A percentile compares a stretch with the other conserved stretches of the same genome.
Conservation (phyloP, 2,329 filamentous ascomycete species). For the Colletotrichum falcatum region DNA sequence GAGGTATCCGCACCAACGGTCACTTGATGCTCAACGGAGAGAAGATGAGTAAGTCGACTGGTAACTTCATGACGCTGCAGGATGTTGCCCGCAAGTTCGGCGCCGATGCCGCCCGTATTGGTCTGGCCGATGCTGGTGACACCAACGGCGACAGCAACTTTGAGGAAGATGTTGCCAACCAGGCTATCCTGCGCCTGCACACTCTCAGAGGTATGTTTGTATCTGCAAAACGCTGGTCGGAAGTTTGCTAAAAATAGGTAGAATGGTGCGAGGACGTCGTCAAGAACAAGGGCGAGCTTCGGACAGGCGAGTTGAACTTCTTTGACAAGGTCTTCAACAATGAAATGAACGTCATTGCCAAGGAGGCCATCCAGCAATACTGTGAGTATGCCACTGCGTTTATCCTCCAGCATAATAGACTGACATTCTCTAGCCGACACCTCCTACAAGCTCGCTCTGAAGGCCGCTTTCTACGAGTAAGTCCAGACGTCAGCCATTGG, state of each 20-base stretch:
- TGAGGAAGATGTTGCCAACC: slow-evolving; percentile 93
- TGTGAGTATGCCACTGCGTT: not conserved
- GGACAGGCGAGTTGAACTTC: slow-evolving; percentile 82
- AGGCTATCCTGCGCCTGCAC: slow-evolving; percentile 87
- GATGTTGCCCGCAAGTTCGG: slow-evolving; percentile 93
- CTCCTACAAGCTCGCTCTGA: slow-evolving; percentile 77
- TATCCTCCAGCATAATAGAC: not conserved
- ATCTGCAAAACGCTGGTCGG: not conserved
- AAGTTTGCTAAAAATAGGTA: slow-evolving; percentile 21
- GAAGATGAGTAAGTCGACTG: slow-evolving; percentile 98
- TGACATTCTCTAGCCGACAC: slow-evolving; percentile 32
- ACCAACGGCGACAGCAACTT: slow-evolving; percentile 97
- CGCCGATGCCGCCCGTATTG: slow-evolving; percentile 90
- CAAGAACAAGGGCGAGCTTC: slow-evolving; percentile 76
- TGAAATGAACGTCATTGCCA: slow-evolving; percentile 87
- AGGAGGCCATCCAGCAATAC: slow-evolving; percentile 84
- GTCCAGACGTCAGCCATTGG: not conserved
- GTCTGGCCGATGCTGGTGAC: slow-evolving; percentile 93
- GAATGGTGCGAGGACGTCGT: slow-evolving; percentile 93
- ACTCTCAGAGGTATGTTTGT: slow-evolving; percentile 50
- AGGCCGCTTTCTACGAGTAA: slow-evolving; percentile 84
- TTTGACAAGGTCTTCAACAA: slow-evolving; percentile 93
- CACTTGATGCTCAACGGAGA: slow-evolving; percentile 95
- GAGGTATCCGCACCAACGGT: slow-evolving; percentile 87
- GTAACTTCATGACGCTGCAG: slow-evolving; percentile 93